Evolutionary conservation across 108 stramenopile species (phyloP).

Genomic region (Stephanodiscus minutulus): DNA sequence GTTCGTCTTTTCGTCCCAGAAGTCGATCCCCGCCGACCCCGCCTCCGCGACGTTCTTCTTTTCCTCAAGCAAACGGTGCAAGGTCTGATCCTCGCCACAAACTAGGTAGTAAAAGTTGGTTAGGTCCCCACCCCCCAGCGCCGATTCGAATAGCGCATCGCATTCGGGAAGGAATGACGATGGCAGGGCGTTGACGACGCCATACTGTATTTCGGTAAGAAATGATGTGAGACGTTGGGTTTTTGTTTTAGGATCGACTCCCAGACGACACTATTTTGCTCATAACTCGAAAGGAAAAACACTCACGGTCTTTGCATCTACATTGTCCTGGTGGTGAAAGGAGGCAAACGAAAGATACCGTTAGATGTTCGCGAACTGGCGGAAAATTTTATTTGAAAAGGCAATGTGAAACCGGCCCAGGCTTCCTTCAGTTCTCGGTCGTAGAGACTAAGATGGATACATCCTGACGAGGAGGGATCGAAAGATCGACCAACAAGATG

Average conservation of each 20-base stretch:
- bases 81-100: conserved; percentile 66
- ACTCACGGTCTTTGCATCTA: background rate
- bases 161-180: conserved; percentile 18
- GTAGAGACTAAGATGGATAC: too few relatives aligned
- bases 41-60: conserved; percentile 17
- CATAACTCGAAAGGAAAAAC: too few relatives aligned
- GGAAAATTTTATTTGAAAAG: too few relatives aligned
- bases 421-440: too few relatives aligned
- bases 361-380: background rate
- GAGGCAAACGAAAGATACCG: background rate
- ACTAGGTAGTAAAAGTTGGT: conserved; percentile 75
- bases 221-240: background rate
- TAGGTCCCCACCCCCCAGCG: conserved; percentile 51
- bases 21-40: conserved; percentile 2
- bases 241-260: conserved; percentile 10
- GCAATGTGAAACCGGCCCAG: too few relatives aligned
- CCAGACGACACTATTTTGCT: conserved; percentile 14
- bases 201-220: conserved; percentile 30
- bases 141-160: conserved; percentile 36
- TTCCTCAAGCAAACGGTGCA: conserved; percentile 19
- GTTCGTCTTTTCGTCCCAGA: conserved; percentile 21
- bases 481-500: too few relatives aligned
- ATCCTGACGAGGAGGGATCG: too few relatives aligned
- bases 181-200: conserved; percentile 19
- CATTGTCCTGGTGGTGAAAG: conserved; percentile 11